A percentile compares a stretch with the other conserved stretches of the same genome.
Conservation (phyloP, 306 rosid species). For the Begonia fuchsioides region DNA sequence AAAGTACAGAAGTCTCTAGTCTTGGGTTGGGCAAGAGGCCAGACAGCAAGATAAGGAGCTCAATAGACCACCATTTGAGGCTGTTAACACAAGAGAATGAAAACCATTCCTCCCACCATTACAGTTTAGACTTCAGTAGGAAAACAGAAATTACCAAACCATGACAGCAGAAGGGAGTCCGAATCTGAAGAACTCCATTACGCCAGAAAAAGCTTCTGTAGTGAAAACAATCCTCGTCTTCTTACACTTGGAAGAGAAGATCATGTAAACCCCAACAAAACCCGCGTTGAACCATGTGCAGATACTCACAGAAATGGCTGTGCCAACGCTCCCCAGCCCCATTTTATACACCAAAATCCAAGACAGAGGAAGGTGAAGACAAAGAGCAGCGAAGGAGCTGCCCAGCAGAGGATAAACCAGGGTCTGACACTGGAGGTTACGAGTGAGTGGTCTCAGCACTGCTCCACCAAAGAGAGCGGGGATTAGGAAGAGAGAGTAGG, state of each 20-base stretch:
- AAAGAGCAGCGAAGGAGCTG: neutral
- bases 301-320: conserved; percentile 1
- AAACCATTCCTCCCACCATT: too few relatives aligned
- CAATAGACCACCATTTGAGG: conserved; percentile 61
- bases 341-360: conserved; percentile 6
- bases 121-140: too few relatives aligned
- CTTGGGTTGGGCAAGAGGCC: conserved; percentile 44
- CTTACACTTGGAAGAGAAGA: neutral
- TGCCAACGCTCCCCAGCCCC: conserved; percentile 4
- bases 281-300: conserved; percentile 8
- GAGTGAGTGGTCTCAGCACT: conserved; percentile 4
- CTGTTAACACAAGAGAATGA: too few relatives aligned
- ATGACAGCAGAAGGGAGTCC: conserved; percentile 6
- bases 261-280: neutral
- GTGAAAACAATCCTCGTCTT: conserved; percentile 2
- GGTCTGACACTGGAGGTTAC: conserved; percentile 3
- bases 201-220: conserved; percentile 6
- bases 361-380: conserved; percentile 5
- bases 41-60: conserved; percentile 40
- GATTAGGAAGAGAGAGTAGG: conserved; percentile 8
- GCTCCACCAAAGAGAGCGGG: conserved; percentile 7
- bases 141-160: conserved; percentile 4
- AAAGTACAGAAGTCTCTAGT: conserved; percentile 52
- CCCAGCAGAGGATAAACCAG: conserved; percentile 5
- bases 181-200: conserved; percentile 3